These are phyloP conservation scores for Jamesozyma jinghongensis DNA, from an alignment of 805 yeast species.

Conservation along the genomic window DNA sequence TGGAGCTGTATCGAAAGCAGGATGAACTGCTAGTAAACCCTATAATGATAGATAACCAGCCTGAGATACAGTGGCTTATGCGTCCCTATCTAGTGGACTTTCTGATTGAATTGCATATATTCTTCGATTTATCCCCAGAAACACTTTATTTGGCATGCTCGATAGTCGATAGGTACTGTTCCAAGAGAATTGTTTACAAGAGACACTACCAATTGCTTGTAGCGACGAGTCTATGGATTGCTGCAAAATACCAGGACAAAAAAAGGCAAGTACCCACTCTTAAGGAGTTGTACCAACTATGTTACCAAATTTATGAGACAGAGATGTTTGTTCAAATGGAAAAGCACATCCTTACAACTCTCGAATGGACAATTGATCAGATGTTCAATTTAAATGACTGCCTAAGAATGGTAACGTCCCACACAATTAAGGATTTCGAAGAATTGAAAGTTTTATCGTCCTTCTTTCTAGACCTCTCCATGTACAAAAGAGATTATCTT, in stretches of 20 bases:
- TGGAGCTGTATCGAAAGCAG: background rate
- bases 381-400: conserved; percentile 4
- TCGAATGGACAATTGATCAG: conserved; percentile 47
- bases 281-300: conserved; percentile 57
- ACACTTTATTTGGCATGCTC: conserved; percentile 75
- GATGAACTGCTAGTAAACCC: conserved; percentile 26
- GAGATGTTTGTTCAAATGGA: conserved; percentile 67
- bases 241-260: conserved; percentile 85
- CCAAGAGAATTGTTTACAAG: conserved; percentile 64
- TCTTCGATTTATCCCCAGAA: conserved; percentile 77
- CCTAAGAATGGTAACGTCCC: background rate
- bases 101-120: conserved; percentile 79
- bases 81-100: conserved; percentile 82
- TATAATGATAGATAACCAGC: conserved; percentile 71
- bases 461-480: conserved; percentile 45
- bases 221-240: conserved; percentile 75
- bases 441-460: conserved; percentile 29
- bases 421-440: background rate
- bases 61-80: conserved; percentile 73
- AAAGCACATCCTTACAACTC: conserved; percentile 56
- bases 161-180: conserved; percentile 77
- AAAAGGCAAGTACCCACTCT: conserved; percentile 72
- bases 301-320: conserved; percentile 52
- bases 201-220: conserved; percentile 79
- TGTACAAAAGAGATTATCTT: conserved; percentile 42